Base-by-base conservation (phyloP, 192 early-diverging fungal genomes). In the Funneliformis geosporum region DNA sequence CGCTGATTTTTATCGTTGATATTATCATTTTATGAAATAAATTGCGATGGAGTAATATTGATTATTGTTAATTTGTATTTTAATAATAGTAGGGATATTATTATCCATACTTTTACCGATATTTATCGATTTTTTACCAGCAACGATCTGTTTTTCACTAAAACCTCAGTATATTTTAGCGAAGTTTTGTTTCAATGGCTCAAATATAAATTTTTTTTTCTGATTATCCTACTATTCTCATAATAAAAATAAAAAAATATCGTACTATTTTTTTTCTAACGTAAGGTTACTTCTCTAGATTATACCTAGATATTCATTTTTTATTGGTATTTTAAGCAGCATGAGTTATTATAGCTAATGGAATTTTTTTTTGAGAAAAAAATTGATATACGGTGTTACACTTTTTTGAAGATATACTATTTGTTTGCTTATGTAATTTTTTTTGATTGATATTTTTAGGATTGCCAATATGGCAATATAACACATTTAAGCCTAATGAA, bases 141-240 rank as follows among this genome's bases (percentile, higher is more conserved):
- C 42, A 64, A 76, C 75, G n/a, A 64, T 76, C 21, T 25, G 11
- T 73, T 76, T 76, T 76, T 61, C 10, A 27, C 60, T 43, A 65
- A 65, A 46, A 40, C 10, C 28, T 0, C 0, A 10, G 27, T 76
- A 76, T 46, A 46, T 44, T 8, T 28, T 76, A 27, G 75, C 61
- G 21, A 76, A 44, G 64, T 76, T 76, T 59, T 16, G 12, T 50
- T 50, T 50, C 47, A 50, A 50, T 16, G 47, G 11, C 47, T 50
- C 47, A 50, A 50, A 50, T 16, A 50, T 50, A 16, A 5, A 50
- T 50, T 50, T 50, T 21, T 55, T 55, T 21, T 50, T 16, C 16
- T 55, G 50, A 33, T 21, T 6, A 55, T 6, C 1, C 16, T 21
- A 55, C n/a, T n/a, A n/a, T n/a, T n/a, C n/a, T n/a, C 0, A 21